Base-by-base conservation (phyloP, 2,329 filamentous ascomycete genomes). In the Aureobasidium sp. region DNA sequence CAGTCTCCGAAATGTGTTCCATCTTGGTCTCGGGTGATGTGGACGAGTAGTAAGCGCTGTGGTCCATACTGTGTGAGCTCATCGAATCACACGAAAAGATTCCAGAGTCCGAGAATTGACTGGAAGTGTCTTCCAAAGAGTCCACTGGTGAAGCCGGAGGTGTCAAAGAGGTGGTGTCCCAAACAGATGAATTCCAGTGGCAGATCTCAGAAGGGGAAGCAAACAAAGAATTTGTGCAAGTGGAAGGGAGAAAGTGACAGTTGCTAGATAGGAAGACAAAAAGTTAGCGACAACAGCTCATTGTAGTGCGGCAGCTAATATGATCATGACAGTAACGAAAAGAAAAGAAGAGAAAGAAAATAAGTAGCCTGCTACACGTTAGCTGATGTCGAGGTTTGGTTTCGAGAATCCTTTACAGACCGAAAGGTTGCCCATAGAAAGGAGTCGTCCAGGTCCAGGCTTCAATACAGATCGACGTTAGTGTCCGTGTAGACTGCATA, bases 61-160 rank as follows among this genome's bases (percentile, higher is more conserved):
- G 74, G 27, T 67, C 65, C 74, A 77, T 76, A 69, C 73, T 75
- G 69, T 71, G 74, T 48, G 63, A 53, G 64, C 73, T 73, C 65
- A 73, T 76, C 62, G 53, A 52, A 17, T 59, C 61, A 32, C 59
- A 61, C 36, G 59, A 61, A 47, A 56, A 64, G 27, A 61, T 43
- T 13, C 46, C 57, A 24, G 57, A 64, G 20, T 64, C 64, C 32
- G 59, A 62, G 27, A 44, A 52, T 37, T 50, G 61, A 37, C 36
- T 64, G 1, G 52, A 51, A 29, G 10, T 6, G 57, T 61, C 62
- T 37, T 64, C 60, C 44, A 47, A 53, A 6, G 51, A 37, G 27
- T 60, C 55, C 24, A 52, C 57, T 24, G 64, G 63, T 10, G 64
- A 64, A 26, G 60, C 46, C 5, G 64, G 64, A 10, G 64, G 56